phyloP scores from a whole-genome alignment of 352 stramenopile species.

The Globisporangium emineosum region DNA sequence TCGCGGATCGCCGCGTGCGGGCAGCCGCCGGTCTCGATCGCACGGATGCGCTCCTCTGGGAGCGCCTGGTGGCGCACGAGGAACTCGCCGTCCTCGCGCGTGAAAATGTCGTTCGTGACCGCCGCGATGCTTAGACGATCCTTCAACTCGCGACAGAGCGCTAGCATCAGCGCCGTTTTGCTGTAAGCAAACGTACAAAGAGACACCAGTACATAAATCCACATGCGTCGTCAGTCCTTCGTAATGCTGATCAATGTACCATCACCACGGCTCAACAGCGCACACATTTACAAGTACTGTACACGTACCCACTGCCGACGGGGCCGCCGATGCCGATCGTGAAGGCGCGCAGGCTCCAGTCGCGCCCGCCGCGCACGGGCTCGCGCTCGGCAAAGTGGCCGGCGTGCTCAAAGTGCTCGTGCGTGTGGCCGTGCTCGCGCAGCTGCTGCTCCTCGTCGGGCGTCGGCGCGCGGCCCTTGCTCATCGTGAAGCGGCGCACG shows the following conservation, averaged over 20 bases:
- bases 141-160: slow-evolving; percentile 88
- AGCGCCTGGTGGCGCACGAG: slow-evolving; percentile 93
- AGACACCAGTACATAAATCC: not conserved
- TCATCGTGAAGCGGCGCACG: slow-evolving; percentile 63
- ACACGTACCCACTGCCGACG: slow-evolving; percentile 81
- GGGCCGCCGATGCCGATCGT: slow-evolving; percentile 96
- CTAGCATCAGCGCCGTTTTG: slow-evolving; percentile 95
- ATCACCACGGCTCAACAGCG: no score
- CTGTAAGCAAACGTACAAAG: slow-evolving; percentile 25
- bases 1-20: slow-evolving; percentile 97
- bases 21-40: slow-evolving; percentile 98
- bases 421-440: slow-evolving; percentile 83
- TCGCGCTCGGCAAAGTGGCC: slow-evolving; percentile 74
- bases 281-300: not conserved
- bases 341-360: slow-evolving; percentile 88
- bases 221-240: not conserved
- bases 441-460: slow-evolving; percentile 74
- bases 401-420: slow-evolving; percentile 86
- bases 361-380: slow-evolving; percentile 38
- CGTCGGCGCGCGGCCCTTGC: slow-evolving; percentile 57
- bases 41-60: slow-evolving; percentile 86
- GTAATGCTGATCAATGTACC: no score
- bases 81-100: slow-evolving; percentile 98
- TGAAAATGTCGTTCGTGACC: slow-evolving; percentile 99
- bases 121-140: slow-evolving; percentile 78